Evolutionary conservation across 805 yeast genomes (phyloP), one percentile per base, ranked within the genome.

Genomic region (Saccharomycopsis babjevae): DNA sequence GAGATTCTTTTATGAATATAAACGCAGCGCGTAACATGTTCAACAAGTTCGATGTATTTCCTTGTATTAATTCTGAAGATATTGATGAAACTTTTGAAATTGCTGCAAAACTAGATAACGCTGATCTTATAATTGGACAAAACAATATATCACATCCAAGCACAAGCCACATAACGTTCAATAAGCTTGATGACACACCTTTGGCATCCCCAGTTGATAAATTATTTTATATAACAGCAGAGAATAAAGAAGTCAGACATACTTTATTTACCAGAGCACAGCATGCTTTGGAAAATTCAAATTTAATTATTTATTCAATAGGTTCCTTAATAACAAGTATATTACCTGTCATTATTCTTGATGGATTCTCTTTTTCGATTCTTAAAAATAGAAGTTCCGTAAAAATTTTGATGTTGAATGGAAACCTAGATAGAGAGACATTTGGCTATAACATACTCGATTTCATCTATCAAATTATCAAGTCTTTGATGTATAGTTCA

Each of bases 281-380:
- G n/a, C 28, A 52, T 15, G 76, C 80, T 28, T 69, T 90, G 2
- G 67, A 75, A 22, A 68, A 74, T 3, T 74, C 89, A 0, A 80
- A 84, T 42, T 75, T 81, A 15, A 73, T 91, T 0, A 75, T 92
- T 0, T 89, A 84, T 68, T 88, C 96, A 0, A 88, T 92, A 60
- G 97, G 98, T 1, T 88, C 96, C 1, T 74, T 92, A 42, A 88
- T 88, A 86, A 92, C 98, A 0, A 88, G 96, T 57, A 83, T 88
- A 6, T 73, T 90, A 2, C 97, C 98, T 0, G 84, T 90, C 0
- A 73, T 90, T 6, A 79, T 89, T 8, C 74, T 89, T 2, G 82
- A 82, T 58, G 96, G 96, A 1, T 78, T 88, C 7, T 92, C 92
- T 0, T 78, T 78, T 40, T 84, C 90, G 0, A 80, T 88, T 30